phyloP scores from a whole-genome alignment of 148 eudicot species.

The Simmondsia chinensis region DNA sequence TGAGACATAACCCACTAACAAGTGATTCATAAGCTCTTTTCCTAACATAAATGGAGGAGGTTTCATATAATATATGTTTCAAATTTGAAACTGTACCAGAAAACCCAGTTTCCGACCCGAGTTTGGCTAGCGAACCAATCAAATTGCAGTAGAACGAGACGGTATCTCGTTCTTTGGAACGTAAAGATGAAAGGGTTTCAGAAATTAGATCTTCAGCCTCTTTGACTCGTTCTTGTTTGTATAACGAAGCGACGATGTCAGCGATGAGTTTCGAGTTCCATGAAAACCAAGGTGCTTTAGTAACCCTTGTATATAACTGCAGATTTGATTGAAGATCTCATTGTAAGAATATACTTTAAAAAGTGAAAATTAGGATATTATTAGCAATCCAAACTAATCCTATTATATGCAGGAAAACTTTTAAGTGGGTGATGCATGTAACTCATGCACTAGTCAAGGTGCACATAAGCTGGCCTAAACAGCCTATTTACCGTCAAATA shows the following conservation, averaged over 20 bases:
- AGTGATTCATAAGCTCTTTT: conserved; percentile 39
- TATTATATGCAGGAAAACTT: too few relatives aligned
- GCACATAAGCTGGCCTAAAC: too few relatives aligned
- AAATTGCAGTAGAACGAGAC: conserved; percentile 52
- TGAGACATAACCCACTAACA: conserved; percentile 47
- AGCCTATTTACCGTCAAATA: too few relatives aligned
- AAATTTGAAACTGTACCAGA: conserved; percentile 16
- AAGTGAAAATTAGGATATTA: too few relatives aligned
- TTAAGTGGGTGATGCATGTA: too few relatives aligned
- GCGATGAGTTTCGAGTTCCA: conserved; percentile 64
- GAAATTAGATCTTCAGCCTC: conserved; percentile 30
- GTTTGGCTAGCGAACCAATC: conserved; percentile 38
- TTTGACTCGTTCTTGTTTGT: conserved; percentile 23
- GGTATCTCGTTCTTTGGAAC: conserved; percentile 41
- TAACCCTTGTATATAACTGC: conserved; percentile 43
- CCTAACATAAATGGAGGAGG: conserved; percentile 30
- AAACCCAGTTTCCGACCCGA: conserved; percentile 40
- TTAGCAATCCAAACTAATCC: too few relatives aligned
- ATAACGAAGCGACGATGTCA: conserved; percentile 32
- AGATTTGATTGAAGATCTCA: too few relatives aligned
- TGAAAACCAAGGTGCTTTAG: conserved; percentile 41
- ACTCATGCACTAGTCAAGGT: too few relatives aligned
- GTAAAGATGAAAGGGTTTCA: conserved; percentile 28
- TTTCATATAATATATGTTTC: conserved; percentile 19
- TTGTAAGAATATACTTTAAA: too few relatives aligned